Evolutionary conservation across 768 basidiomycete species (phyloP).

Genomic region (Leccinum rimulosum): DNA sequence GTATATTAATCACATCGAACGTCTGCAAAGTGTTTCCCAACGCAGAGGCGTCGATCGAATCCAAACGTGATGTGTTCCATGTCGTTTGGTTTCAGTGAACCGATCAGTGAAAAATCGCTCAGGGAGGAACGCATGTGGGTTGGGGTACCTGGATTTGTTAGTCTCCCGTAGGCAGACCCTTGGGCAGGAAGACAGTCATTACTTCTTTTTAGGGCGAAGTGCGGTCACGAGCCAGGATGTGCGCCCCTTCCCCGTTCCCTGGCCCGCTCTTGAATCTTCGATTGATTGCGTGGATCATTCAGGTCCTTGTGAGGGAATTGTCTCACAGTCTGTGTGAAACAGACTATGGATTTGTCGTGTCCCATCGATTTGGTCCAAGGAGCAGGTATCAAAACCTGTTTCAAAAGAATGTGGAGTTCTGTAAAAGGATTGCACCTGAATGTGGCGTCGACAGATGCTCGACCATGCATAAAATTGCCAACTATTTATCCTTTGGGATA

Average conservation of each 20-base stretch:
- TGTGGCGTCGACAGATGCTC: neutral
- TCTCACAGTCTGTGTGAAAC: no score
- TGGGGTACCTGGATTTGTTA: neutral
- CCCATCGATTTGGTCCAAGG: neutral
- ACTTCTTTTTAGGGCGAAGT: no score
- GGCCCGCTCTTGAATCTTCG: no score
- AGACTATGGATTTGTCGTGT: neutral
- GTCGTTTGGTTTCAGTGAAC: constrained; percentile 5
- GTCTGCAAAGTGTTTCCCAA: constrained; percentile 13
- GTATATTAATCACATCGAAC: neutral
- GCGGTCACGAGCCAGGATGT: no score
- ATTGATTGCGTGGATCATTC: no score
- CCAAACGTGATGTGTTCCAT: constrained; percentile 11
- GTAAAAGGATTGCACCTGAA: constrained; percentile 19
- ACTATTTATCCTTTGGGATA: constrained; percentile 35
- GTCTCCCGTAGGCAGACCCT: no score
- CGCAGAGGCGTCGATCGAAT: constrained; percentile 22
- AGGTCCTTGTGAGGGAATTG: no score
- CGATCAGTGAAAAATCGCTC: neutral
- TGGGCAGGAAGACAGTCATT: no score
- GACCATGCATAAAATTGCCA: neutral
- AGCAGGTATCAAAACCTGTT: no score
- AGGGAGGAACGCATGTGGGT: neutral
- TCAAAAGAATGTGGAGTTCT: constrained; percentile 26
- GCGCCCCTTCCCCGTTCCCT: no score